Evolutionary conservation across 2,329 filamentous ascomycete species (phyloP), one percentile per base, ranked within the genome.

Genomic region (Neoscytalidium dimidiatum): DNA sequence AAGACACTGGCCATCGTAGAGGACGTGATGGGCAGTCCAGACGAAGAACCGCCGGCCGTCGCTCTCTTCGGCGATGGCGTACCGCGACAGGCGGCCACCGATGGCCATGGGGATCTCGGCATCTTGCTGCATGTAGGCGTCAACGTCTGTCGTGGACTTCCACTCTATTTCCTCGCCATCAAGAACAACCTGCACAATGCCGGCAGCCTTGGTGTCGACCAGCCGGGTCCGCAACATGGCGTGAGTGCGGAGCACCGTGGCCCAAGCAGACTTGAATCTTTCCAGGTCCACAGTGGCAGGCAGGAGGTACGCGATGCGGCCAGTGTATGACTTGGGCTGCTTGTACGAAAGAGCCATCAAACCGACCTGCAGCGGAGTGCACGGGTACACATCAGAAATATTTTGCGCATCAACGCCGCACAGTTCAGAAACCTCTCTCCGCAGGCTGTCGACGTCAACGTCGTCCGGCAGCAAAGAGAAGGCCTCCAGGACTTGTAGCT

Each of bases 351-450:
- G 71, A 0, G 78, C 75, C 69, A 81, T 77, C 3, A 81, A 69
- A 6, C 75, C 75, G 68, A 79, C 78, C 64, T 81, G 79, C 8
- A 77, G 68, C 5, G 79, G 75, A 3, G 78, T 80, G 63, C 79
- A 80, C 23, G 77, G 77, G 62, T 78, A 79, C 0, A 80, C 67
- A 51, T 81, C 79, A 51, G 79, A 75, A 8, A 81, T 70, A 0
- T 64, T 61, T 5, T 48, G 67, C 17, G 57, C 46, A 14, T 71
- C 64, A 0, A 74, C 66, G 26, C 67, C 69, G 51, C 76, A 78
- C 5, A 77, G 70, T 21, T 72, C 57, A 4, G 80, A 75, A 13
- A 74, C 78, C 60, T 83, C 79, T 0, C 57, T 19, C 49, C 71
- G 73, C 17, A 57, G 33, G 21, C 21, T 21, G 29, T 31, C 26